Evolutionary conservation across 441 rosid genomes (phyloP), one percentile per base, ranked within the genome.

Genomic region (Croton setiger): DNA sequence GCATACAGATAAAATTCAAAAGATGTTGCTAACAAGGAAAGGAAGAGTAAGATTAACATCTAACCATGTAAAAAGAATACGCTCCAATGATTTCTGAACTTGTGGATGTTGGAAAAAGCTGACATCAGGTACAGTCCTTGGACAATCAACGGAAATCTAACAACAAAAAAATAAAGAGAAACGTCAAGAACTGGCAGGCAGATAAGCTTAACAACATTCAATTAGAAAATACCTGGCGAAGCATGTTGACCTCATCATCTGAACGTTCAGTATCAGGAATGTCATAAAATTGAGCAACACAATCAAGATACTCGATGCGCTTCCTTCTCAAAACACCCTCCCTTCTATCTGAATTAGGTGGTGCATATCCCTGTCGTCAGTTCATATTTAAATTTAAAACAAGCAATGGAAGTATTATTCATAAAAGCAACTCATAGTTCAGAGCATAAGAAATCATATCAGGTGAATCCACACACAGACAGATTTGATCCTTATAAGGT

Each of bases 351-450:
- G 98, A 90, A 87, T 95, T 94, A 88, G 98, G 85, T 74, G 98
- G 93, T 94, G 97, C 97, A 88, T 90, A 92, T 90, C 97, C 98
- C 97, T 95, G 98, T 89, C 76, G 98, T 94, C 97, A 87, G 89
- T 83, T 83, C 86, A 87, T 85, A 76, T 81, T 86, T 74, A 75
- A 81, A 81, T 78, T 85, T 82, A 78, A 81, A 74, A 57, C 72
- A 71, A 69, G 69, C 61, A 76, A 78, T 45, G 77, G 64, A 65
- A 14, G 5, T 23, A 7, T 7, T 14, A 1, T 56, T 43, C 48
- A 41, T 27, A 13, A 21, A 75, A 69, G 57, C 18, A 18, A 18
- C 20, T 37, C 36, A 15, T 21, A 64, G 17, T 62, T 51, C 41
- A 20, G 27, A 66, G 17, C 8, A 31, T 44, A 63, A 54, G 62